Conservation (phyloP, 106 monocot genomes). For the Alisma plantagoaquatica region DNA sequence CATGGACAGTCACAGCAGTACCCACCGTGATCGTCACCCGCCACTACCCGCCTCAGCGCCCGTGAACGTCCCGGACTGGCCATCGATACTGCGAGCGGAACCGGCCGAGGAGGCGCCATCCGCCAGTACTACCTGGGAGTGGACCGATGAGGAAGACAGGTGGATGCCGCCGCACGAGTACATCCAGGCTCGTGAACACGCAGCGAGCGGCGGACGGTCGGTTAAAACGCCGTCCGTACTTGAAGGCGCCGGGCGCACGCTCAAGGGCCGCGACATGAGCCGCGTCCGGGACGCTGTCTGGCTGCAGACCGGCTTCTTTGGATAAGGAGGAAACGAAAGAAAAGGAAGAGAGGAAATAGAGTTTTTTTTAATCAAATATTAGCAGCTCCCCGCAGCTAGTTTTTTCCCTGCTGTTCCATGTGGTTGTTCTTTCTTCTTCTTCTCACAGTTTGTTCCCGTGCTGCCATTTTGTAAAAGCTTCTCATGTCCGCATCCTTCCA, state of each 20-base stretch:
- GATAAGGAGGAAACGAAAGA: no score
- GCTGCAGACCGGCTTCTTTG: slow-evolving; percentile 64
- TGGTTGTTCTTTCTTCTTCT: neutral
- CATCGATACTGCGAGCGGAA: slow-evolving; percentile 5
- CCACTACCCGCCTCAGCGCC: slow-evolving; percentile 21
- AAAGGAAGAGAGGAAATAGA: no score
- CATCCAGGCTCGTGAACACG: slow-evolving; percentile 27
- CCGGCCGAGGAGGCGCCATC: slow-evolving; percentile 5
- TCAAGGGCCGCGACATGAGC: slow-evolving; percentile 72
- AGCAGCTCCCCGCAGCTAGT: neutral
- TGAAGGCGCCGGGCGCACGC: slow-evolving; percentile 62
- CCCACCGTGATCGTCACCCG: no score
- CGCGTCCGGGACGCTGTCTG: slow-evolving; percentile 74
- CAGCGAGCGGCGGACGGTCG: neutral
- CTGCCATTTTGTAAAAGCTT: no score
- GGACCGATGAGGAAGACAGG: slow-evolving; percentile 14
- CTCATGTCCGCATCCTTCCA: no score
- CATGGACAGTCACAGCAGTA: no score
- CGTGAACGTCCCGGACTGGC: slow-evolving; percentile 35
- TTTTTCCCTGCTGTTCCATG: neutral
- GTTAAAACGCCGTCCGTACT: no score
- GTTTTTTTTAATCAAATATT: no score
- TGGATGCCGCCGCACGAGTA: slow-evolving; percentile 58
- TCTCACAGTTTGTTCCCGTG: no score
- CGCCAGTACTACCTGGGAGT: slow-evolving; percentile 1